Evolutionary conservation across 2,329 filamentous ascomycete species (phyloP).

Genomic region (Colletotrichum cereale): DNA sequence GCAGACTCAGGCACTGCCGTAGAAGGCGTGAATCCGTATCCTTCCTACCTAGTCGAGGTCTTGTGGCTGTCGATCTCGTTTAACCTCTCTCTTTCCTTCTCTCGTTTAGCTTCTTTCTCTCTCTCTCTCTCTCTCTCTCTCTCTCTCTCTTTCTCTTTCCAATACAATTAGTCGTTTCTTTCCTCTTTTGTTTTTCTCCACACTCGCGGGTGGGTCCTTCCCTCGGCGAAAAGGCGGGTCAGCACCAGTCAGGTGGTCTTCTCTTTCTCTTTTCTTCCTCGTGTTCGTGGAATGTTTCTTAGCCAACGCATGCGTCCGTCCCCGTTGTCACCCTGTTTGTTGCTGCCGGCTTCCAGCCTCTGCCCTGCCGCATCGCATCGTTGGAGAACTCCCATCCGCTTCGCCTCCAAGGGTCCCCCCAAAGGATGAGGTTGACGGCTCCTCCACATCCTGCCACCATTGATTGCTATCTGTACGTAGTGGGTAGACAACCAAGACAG

Average conservation of each 20-base stretch:
- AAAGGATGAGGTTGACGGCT: slow-evolving; percentile 31
- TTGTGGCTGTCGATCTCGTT: slow-evolving; percentile 7
- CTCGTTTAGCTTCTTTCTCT: no score
- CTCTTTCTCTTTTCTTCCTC: slow-evolving; percentile 1
- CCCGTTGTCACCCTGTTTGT: slow-evolving; percentile 2
- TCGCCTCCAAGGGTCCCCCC: background rate
- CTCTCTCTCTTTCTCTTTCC: background rate
- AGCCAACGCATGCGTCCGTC: slow-evolving; percentile 29
- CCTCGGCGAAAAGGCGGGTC: background rate
- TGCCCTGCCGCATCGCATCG: slow-evolving; percentile 2
- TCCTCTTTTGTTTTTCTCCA: background rate
- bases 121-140: background rate
- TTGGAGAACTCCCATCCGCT: background rate
- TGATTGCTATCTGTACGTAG: no score
- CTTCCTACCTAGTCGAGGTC: background rate
- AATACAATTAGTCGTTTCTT: background rate
- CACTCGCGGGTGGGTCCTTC: background rate
- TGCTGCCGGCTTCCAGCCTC: background rate
- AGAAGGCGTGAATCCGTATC: slow-evolving; percentile 2
- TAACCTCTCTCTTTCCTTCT: background rate
- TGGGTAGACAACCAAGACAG: background rate
- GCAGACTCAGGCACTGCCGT: background rate
- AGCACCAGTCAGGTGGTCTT: slow-evolving; percentile 31
- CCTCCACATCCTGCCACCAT: background rate
- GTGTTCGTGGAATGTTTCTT: slow-evolving; percentile 25